Evolutionary conservation across 2,329 filamentous ascomycete genomes (phyloP), one percentile per base, ranked within the genome.

Genomic region (Trichoderma harzianum): DNA sequence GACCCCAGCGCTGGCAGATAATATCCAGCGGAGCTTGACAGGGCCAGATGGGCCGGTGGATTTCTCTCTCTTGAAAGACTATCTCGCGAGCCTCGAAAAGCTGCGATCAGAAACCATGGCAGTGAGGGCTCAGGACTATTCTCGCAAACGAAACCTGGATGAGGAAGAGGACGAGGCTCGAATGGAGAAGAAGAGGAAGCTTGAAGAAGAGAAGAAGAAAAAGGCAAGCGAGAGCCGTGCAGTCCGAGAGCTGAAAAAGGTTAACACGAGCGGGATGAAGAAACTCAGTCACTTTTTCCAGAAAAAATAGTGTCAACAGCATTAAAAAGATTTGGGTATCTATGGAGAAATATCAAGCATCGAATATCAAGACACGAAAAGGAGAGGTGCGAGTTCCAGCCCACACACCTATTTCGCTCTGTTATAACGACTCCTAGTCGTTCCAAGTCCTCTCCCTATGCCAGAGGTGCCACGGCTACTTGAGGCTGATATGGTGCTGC

Each of bases 231-330:
- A 93, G 82, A 96, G 92, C 74, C 86, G 90, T 32, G 95, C 90
- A 0, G 89, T 98, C 1, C 91, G 90, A 79, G 88, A 95, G 62
- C 80, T 99, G 78, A 92, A 92, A 80, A 99, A 98, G 83, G 95
- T 95, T 62, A 93, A 98, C 82, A 95, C 92, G 0, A 89, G 83
- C 26, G 96, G 96, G 1, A 99, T 99, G 96, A 96, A 93, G 87
- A 99, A 98, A 85, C 88, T 99, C 88, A 97, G 93, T 79, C 89
- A 91, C 73, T 99, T 99, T 83, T 99, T 99, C 81, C 90, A 90
- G 73, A 97, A 95, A 83, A 88, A 88, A 73, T 77, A 75, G 75
- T 14, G 58, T 51, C n/a, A 26, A 47, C 51, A 18, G n/a, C 36
- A 39, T 36, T 36, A 14, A 28, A 39, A 51, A 14, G 58, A 61